Base-by-base conservation (phyloP, 1,139 yeast species). In the Kurtzmaniella quercitrusa region DNA sequence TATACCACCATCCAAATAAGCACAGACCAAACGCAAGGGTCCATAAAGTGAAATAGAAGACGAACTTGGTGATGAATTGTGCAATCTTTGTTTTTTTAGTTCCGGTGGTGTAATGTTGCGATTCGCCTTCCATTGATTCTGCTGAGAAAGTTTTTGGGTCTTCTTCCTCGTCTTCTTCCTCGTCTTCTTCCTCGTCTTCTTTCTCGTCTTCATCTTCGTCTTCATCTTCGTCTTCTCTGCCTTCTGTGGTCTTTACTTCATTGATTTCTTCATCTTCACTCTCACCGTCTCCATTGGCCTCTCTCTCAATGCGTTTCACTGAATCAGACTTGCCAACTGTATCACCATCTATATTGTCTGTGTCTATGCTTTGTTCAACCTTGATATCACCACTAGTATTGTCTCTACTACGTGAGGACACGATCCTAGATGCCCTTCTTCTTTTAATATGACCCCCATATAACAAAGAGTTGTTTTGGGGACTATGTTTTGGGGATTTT, bases 1-100 rank as follows among this genome's bases (percentile, higher is more conserved):
- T 66, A 53, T 79, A 82, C 87, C 88, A 82, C 41, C 76, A 66
- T 0, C 68, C 73, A 49, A 70, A 69, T 2, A 67, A 46, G 2
- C 69, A 67, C 6, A 49, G 37, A 1, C 56, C 46, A 2, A 66
- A 57, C 11, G 68, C 27, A 2, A 58, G 17, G 2, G 66, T 25
- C 75, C 75, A 70, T 2, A 63, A 41, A 9, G 38, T 19, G 7
- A 36, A 12, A 52, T 17, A 25, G 62, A 40, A 54, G 54, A 55
- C 27, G 48, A 24, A 36, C 14, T 31, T n/a, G n/a, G 16, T 9
- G 3, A 21, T 12, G 27, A 36, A 36, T 19, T 10, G 18, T 36
- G 23, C 25, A 7, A 36, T n/a, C 27, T 21, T 19, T 8, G 27
- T 11, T n/a, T n/a, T 21, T 12, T 11, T 19, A 7, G 16, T 3